Evolutionary conservation across 148 eudicot species (phyloP).

Genomic region (Beta vulgaris): DNA sequence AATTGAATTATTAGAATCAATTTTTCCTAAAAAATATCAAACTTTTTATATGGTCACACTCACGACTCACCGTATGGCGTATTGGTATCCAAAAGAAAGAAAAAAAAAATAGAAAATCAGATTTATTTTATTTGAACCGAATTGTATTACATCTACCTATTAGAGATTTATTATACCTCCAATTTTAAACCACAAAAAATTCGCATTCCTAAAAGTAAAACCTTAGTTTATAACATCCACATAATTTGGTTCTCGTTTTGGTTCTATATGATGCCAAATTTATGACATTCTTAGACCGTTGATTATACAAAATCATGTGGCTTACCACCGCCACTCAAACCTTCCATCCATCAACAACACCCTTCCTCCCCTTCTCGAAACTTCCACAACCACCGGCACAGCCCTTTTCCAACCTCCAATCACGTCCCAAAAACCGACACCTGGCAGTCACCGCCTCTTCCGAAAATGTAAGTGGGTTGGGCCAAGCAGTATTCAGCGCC

Average conservation of each 20-base stretch:
- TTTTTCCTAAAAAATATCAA: too few species aligned
- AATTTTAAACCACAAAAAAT: too few species aligned
- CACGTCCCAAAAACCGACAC: neutral
- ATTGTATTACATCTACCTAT: too few species aligned
- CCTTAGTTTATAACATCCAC: neutral
- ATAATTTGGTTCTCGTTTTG: neutral
- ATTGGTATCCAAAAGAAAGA: too few species aligned
- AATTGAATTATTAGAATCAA: too few species aligned
- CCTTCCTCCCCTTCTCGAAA: neutral
- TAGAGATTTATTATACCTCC: too few species aligned
- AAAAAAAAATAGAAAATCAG: too few species aligned
- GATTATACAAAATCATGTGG: slow-evolving; percentile 25
- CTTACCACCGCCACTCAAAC: slow-evolving; percentile 12
- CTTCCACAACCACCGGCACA: slow-evolving; percentile 6
- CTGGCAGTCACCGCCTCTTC: slow-evolving; percentile 12
- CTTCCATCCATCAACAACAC: neutral
- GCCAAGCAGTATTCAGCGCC: slow-evolving; percentile 27
- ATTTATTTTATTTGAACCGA: too few species aligned
- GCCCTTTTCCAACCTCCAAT: neutral
- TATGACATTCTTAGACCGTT: neutral
- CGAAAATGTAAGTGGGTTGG: slow-evolving; percentile 25
- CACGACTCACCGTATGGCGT: too few species aligned
- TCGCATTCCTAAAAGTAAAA: neutral
- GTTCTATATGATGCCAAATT: neutral
- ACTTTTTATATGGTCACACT: too few species aligned